Evolutionary conservation across 106 monocot species (phyloP).

Genomic region (Dendrobium huoshanense): DNA sequence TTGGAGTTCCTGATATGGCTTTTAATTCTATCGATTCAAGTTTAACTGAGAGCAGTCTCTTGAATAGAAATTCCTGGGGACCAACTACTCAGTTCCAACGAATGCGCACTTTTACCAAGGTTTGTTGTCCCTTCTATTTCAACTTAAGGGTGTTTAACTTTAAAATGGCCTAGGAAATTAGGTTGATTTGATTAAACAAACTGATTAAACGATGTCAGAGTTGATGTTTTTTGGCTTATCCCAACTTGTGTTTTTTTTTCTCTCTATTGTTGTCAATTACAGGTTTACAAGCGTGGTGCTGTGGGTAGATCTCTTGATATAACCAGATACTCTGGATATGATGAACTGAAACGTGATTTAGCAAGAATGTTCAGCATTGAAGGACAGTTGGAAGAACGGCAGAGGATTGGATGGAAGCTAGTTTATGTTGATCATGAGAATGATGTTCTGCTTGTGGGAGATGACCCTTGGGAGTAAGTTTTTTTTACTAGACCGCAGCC

Average conservation of each 20-base stretch:
- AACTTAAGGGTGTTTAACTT: background rate
- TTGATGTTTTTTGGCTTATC: too few relatives aligned
- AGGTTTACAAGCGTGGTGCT: slow-evolving; percentile 94
- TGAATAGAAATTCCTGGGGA: slow-evolving; percentile 73
- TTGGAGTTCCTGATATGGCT: slow-evolving; percentile 73
- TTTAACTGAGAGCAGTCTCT: slow-evolving; percentile 55
- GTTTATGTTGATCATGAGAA: slow-evolving; percentile 93
- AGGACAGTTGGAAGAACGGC: slow-evolving; percentile 77
- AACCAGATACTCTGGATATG: slow-evolving; percentile 66
- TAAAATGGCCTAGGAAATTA: background rate
- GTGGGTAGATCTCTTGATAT: slow-evolving; percentile 96
- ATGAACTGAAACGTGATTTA: slow-evolving; percentile 85
- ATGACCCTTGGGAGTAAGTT: slow-evolving; percentile 99
- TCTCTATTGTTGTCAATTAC: background rate
- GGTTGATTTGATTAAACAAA: background rate
- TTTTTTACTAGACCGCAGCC: background rate
- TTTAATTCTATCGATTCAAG: slow-evolving; percentile 77
- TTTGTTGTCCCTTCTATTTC: slow-evolving; percentile 12
- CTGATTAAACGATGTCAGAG: background rate
- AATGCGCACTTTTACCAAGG: slow-evolving; percentile 91
- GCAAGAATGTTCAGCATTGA: slow-evolving; percentile 97
- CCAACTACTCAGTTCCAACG: slow-evolving; percentile 51
- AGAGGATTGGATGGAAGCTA: slow-evolving; percentile 90
- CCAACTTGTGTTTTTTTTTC: background rate
- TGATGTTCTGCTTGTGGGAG: slow-evolving; percentile 91